Percentiles rank a stretch among this genome's conserved stretches.
Conservation (phyloP, 2,329 filamentous ascomycete species). For the Biscogniauxia sp. region DNA sequence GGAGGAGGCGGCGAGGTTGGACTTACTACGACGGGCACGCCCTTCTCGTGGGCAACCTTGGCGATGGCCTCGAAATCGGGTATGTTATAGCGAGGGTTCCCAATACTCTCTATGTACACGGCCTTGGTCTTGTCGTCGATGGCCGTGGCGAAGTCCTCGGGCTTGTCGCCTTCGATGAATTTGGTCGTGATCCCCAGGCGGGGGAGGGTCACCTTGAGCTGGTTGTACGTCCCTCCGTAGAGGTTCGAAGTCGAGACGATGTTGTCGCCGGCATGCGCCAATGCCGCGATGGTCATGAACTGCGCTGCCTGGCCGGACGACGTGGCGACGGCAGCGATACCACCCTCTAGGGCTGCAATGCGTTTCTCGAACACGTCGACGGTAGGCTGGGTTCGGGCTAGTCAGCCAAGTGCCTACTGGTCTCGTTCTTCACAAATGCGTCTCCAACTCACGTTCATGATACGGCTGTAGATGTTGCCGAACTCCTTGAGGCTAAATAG, state of each 20-base stretch:
- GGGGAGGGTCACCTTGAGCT: constrained; percentile 87
- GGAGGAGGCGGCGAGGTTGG: background rate
- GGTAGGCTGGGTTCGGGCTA: constrained; percentile 63
- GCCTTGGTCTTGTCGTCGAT: constrained; percentile 95
- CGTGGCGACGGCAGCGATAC: constrained; percentile 79
- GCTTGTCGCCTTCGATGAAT: constrained; percentile 78
- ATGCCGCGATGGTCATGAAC: constrained; percentile 81
- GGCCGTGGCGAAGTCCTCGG: constrained; percentile 73
- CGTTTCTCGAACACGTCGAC: constrained; percentile 96
- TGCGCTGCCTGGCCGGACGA: constrained; percentile 88
- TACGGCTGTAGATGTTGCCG: constrained; percentile 96
- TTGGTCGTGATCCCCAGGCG: constrained; percentile 86
- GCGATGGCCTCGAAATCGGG: constrained; percentile 87
- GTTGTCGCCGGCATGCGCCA: constrained; percentile 89
- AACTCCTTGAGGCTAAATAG: constrained; percentile 96
- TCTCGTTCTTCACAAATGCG: background rate
- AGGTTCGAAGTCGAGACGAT: constrained; percentile 88
- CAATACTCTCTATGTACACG: constrained; percentile 87
- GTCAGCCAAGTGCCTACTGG: background rate
- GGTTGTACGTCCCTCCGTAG: constrained; percentile 96
- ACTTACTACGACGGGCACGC: constrained; percentile 62
- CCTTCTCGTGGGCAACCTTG: constrained; percentile 69
- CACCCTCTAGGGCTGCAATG: constrained; percentile 91
- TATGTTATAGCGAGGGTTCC: constrained; percentile 90
- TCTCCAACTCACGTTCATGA: constrained; percentile 70